phyloP scores from a whole-genome alignment of 352 stramenopile species.

The Globisporangium recalcitrans region DNA sequence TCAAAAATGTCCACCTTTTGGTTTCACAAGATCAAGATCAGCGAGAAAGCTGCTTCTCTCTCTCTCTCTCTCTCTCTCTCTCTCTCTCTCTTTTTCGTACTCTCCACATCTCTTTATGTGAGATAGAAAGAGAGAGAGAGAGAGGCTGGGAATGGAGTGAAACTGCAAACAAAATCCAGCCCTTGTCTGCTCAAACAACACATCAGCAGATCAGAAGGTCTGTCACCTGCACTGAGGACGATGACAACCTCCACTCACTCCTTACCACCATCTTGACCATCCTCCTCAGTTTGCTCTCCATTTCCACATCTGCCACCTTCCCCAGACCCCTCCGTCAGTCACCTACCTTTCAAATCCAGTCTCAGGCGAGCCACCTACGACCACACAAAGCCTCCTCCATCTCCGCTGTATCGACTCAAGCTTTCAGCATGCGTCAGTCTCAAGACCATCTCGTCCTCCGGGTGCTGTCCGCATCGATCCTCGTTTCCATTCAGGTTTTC shows the following conservation, averaged over 20 bases:
- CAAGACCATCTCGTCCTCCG: not conserved
- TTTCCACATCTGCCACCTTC: not conserved
- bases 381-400: not conserved
- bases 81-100: not conserved
- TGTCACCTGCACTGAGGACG: not conserved
- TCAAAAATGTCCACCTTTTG: not conserved
- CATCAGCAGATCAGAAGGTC: not conserved
- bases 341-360: no score
- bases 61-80: not conserved
- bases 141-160: not conserved
- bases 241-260: no score
- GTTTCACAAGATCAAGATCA: no score
- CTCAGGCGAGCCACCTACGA: not conserved
- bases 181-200: not conserved
- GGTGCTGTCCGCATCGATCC: not conserved
- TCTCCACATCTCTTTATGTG: no score
- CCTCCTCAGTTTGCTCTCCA: not conserved
- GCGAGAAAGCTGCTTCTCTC: not conserved
- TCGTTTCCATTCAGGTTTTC: not conserved
- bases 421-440: not conserved
- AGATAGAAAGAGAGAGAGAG: not conserved
- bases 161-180: not conserved
- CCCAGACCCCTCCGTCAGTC: no score
- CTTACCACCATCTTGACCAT: not conserved
- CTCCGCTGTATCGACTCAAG: no score